Evolutionary conservation across 495 filamentous ascomycete species (phyloP).

Genomic region (Aspergillus mulundensis): DNA sequence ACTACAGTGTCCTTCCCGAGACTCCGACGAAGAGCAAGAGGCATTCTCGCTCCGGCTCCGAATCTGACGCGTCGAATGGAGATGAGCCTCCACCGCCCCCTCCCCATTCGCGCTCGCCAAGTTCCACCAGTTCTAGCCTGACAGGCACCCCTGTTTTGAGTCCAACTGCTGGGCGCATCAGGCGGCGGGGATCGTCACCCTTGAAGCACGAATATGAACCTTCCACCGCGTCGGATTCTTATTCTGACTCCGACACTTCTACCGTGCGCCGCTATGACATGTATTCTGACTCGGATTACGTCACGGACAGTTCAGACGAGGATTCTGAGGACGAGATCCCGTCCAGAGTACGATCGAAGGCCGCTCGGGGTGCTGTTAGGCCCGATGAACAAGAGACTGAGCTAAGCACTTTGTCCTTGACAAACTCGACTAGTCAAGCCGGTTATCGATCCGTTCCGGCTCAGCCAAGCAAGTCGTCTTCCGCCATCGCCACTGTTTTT

Average conservation of each 20-base stretch:
- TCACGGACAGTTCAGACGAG: slow-evolving; percentile 49
- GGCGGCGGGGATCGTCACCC: slow-evolving; percentile 81
- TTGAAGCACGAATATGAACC: slow-evolving; percentile 98
- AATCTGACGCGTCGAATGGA: slow-evolving; percentile 29
- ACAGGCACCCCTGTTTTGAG: slow-evolving; percentile 48
- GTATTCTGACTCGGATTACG: slow-evolving; percentile 43
- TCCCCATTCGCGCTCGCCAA: slow-evolving; percentile 49
- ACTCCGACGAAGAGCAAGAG: slow-evolving; percentile 33
- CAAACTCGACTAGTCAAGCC: slow-evolving; percentile 72
- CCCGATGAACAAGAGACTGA: slow-evolving; percentile 25
- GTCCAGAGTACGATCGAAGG: slow-evolving; percentile 26
- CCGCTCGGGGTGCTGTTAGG: slow-evolving; percentile 18
- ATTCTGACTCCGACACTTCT: slow-evolving; percentile 49
- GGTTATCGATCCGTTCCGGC: slow-evolving; percentile 54
- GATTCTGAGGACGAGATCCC: slow-evolving; percentile 49
- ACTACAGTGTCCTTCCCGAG: slow-evolving; percentile 24
- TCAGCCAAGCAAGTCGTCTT: slow-evolving; percentile 53
- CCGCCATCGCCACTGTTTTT: slow-evolving; percentile 73
- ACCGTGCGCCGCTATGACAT: slow-evolving; percentile 47
- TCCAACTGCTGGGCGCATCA: slow-evolving; percentile 39
- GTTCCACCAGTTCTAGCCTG: slow-evolving; percentile 45
- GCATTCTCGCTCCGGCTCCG: slow-evolving; percentile 29
- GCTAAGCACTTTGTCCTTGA: slow-evolving; percentile 59
- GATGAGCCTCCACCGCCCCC: slow-evolving; percentile 46
- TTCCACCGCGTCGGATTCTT: slow-evolving; percentile 67